Evolutionary conservation across 768 basidiomycete species (phyloP), one percentile per base, ranked within the genome.

Genomic region (Trametes coccinea): DNA sequence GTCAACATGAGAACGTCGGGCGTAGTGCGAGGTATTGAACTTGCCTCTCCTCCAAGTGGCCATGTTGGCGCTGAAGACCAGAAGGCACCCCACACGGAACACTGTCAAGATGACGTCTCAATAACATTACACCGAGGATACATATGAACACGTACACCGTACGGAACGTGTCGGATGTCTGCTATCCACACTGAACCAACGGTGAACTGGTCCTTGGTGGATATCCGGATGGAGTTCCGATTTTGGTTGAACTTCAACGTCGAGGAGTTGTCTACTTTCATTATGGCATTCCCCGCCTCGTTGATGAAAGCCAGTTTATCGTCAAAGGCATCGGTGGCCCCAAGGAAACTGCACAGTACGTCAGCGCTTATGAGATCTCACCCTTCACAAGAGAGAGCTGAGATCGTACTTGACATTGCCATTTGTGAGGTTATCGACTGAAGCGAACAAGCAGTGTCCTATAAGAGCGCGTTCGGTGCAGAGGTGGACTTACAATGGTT

Each of bases 211-310:
- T 87, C 84, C 39, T 80, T 79, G 16, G 80, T 79, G 5, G 84
- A 71, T 50, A 91, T 84, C n/a, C 87, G 80, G 9, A 91, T 82
- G 0, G 84, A 82, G 68, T 89, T 87, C 63, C 90, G 80, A 69
- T 89, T 88, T 43, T 85, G 63, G 63, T 82, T 80, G 64, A 61
- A 67, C 16, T 71, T 71, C 16, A 89, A 81, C 1, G 69, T 76
- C 1, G 86, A 78, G 31, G 80, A 83, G 70, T 91, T 90, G 75
- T 92, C 90, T 11, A 92, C 89, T 67, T 81, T 83, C 69, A 92
- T 87, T 67, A 92, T 84, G 1, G 89, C 90, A 62, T 88, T 87
- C 13, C 85, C 87, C 3, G 88, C 87, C 16, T 76, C 64, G 7
- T 92, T 86, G 45, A 89, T 80, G 67, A 80, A 89, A 1, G 87